Evolutionary conservation across 441 rosid species (phyloP).

Genomic region (Erodium moschatum): DNA sequence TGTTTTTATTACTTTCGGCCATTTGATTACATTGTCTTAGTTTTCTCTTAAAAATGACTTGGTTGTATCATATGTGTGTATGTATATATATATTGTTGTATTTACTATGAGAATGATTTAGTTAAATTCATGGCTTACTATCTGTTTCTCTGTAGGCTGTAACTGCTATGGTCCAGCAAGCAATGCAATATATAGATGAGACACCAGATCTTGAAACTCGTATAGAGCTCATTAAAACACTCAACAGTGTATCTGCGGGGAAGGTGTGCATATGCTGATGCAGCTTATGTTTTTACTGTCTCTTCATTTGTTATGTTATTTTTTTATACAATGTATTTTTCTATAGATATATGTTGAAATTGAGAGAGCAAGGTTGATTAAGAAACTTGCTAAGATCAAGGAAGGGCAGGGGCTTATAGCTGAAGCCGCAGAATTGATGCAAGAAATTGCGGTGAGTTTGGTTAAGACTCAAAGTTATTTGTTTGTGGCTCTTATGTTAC

Average conservation of each 20-base stretch:
- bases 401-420: conserved; percentile 87
- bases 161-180: conserved; percentile 95
- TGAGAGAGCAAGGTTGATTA: conserved; percentile 87
- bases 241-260: conserved; percentile 83
- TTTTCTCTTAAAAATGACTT: background rate
- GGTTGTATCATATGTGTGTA: background rate
- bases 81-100: background rate
- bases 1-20: background rate
- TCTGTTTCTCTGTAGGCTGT: conserved; percentile 46
- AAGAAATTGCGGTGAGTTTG: conserved; percentile 85
- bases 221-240: conserved; percentile 73
- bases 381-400: conserved; percentile 90
- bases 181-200: conserved; percentile 84
- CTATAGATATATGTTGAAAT: conserved; percentile 88
- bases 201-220: conserved; percentile 85
- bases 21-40: background rate
- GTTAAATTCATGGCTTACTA: background rate
- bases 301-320: background rate
- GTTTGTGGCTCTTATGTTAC: background rate
- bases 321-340: background rate
- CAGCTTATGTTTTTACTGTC: background rate
- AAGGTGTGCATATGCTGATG: conserved; percentile 40
- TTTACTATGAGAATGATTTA: background rate
- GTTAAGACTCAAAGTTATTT: background rate
- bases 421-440: conserved; percentile 99